Conservation (phyloP, 345 rosid species). For the Corchorus olitorius region DNA sequence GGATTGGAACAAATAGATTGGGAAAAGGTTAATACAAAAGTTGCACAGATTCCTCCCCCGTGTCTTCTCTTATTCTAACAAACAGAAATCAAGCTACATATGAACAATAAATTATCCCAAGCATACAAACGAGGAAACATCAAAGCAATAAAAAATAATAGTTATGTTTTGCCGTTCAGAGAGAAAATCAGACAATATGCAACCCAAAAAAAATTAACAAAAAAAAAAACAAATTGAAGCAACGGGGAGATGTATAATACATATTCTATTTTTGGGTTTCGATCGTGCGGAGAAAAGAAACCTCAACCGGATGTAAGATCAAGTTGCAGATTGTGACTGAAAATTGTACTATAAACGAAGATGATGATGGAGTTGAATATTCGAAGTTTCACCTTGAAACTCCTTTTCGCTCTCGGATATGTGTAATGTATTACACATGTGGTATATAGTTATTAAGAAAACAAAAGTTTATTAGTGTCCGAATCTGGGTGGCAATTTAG, state of each 20-base stretch:
- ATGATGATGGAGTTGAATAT: neutral
- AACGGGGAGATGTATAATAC: too few relatives aligned
- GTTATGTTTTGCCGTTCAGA: neutral
- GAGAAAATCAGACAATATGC: neutral
- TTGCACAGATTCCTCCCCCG: too few relatives aligned
- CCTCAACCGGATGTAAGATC: neutral
- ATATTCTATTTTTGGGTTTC: neutral
- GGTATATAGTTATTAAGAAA: neutral
- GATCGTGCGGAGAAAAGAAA: neutral
- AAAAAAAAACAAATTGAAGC: too few relatives aligned
- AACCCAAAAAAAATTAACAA: neutral
- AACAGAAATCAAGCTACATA: slow-evolving; percentile 7
- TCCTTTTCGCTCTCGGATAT: neutral
- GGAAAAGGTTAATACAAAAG: too few relatives aligned
- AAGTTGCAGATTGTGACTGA: neutral
- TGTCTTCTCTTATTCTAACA: neutral
- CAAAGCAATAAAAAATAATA: neutral
- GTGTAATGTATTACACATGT: neutral
- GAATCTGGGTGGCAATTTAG: too few relatives aligned
- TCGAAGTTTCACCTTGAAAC: neutral
- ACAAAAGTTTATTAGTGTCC: neutral
- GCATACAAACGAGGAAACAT: neutral
- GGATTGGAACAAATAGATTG: too few relatives aligned
- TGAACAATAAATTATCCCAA: neutral
- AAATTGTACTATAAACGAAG: too few relatives aligned